Evolutionary conservation across 768 basidiomycete genomes (phyloP).

Genomic region (Pisolithus microcarpus): DNA sequence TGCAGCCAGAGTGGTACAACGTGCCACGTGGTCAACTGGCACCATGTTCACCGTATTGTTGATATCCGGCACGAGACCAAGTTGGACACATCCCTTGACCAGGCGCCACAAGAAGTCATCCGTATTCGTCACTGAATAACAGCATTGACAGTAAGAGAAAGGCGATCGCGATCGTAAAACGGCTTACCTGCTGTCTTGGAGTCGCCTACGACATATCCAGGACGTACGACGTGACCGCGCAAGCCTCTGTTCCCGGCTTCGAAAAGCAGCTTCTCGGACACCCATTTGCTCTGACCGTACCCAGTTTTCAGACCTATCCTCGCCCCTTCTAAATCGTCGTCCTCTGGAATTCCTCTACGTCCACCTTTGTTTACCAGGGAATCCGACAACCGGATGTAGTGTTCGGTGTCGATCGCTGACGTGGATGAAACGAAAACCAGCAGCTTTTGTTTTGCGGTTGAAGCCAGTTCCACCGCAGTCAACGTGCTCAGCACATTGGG

Average conservation of each 20-base stretch:
- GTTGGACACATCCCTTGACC: conserved; percentile 96
- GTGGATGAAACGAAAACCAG: conserved; percentile 94
- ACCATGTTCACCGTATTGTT: conserved; percentile 99
- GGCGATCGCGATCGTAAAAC: not conserved
- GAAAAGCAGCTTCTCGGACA: conserved; percentile 88
- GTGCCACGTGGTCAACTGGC: conserved; percentile 93
- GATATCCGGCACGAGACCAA: conserved; percentile 95
- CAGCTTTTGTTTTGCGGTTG: conserved; percentile 63
- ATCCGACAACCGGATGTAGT: conserved; percentile 86
- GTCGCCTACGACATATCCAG: conserved; percentile 95
- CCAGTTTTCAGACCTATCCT: conserved; percentile 71
- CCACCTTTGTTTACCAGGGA: conserved; percentile 38
- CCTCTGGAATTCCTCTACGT: conserved; percentile 72
- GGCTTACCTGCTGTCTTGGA: conserved; percentile 73
- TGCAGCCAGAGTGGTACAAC: conserved; percentile 68
- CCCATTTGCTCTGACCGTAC: conserved; percentile 98
- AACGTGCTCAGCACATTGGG: conserved; percentile 93
- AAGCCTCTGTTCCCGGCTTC: conserved; percentile 87
- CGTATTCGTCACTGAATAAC: conserved; percentile 80
- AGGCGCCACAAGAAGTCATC: conserved; percentile 98
- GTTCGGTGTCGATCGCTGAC: conserved; percentile 85
- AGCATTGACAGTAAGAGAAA: conserved; percentile 1
- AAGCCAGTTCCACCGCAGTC: conserved; percentile 73
- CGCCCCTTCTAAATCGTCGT: conserved; percentile 84
- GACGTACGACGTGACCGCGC: conserved; percentile 79